These are phyloP conservation scores for Nannizziopsis barbatae DNA, from an alignment of 2,329 filamentous ascomycete species.

Conservation along the genomic window DNA sequence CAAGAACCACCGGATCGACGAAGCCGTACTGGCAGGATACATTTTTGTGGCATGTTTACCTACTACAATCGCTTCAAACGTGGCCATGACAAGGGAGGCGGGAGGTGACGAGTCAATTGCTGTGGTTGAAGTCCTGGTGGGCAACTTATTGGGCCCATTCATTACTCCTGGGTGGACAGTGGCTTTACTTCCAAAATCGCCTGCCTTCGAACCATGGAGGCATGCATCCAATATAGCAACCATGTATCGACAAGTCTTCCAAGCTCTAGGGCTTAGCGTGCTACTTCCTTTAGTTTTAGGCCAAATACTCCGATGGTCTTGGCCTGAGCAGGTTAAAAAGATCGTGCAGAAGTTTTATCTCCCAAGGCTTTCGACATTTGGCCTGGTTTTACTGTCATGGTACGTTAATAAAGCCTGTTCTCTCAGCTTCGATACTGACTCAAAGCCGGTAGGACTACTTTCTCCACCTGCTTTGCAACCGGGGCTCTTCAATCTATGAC, in stretches of 20 bases:
- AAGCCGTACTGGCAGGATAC: slow-evolving; percentile 56
- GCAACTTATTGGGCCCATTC: slow-evolving; percentile 59
- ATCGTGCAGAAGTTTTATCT: slow-evolving; percentile 45
- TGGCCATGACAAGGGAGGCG: slow-evolving; percentile 60
- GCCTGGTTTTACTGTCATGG: slow-evolving; percentile 47
- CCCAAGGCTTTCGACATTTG: slow-evolving; percentile 36
- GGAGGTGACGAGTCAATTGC: slow-evolving; percentile 56
- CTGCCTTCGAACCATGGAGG: slow-evolving; percentile 28
- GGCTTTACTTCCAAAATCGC: slow-evolving; percentile 39
- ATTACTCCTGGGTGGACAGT: slow-evolving; percentile 54
- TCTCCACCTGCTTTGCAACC: slow-evolving; percentile 46
- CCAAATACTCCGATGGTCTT: slow-evolving; percentile 48
- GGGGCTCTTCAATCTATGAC: slow-evolving; percentile 50
- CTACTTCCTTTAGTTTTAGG: slow-evolving; percentile 53
- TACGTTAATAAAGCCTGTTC: slow-evolving; percentile 20
- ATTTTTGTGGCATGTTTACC: slow-evolving; percentile 57
- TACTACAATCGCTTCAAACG: slow-evolving; percentile 62
- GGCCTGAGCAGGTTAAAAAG: slow-evolving; percentile 33
- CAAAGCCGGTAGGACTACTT: slow-evolving; percentile 28
- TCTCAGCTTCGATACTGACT: neutral
- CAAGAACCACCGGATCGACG: slow-evolving; percentile 43
- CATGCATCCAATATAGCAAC: slow-evolving; percentile 44
- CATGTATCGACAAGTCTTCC: slow-evolving; percentile 57
- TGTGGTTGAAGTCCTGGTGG: slow-evolving; percentile 58
- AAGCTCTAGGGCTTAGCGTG: slow-evolving; percentile 57